phyloP scores from a whole-genome alignment of 495 filamentous ascomycete species.

The Penicillium lagena region DNA sequence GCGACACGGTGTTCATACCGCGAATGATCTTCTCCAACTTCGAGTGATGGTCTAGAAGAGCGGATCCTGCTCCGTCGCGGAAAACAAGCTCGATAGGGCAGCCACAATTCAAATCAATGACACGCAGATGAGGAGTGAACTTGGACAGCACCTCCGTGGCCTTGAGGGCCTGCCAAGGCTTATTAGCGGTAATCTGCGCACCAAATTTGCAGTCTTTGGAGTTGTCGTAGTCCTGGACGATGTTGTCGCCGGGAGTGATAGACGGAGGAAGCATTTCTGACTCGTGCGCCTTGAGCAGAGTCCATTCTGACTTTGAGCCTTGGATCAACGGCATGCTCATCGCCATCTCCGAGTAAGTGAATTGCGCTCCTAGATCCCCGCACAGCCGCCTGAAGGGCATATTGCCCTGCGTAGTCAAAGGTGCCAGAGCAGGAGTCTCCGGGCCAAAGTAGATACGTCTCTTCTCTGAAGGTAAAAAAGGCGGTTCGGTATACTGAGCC shows the following conservation, averaged over 20 bases:
- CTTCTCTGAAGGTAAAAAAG: conserved; percentile 87
- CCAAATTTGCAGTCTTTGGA: conserved; percentile 80
- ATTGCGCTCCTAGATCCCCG: conserved; percentile 76
- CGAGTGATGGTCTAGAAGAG: conserved; percentile 73
- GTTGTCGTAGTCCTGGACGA: conserved; percentile 72
- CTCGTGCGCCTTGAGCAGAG: conserved; percentile 82
- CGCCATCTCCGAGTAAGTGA: conserved; percentile 98
- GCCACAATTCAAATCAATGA: conserved; percentile 93
- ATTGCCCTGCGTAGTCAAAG: conserved; percentile 92
- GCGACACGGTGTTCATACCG: conserved; percentile 90
- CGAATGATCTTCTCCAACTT: conserved; percentile 88
- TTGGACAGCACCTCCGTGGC: conserved; percentile 72
- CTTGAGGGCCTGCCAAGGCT: conserved; percentile 81
- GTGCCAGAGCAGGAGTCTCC: conserved; percentile 87
- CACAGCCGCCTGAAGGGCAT: conserved; percentile 94
- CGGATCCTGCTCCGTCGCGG: conserved; percentile 83
- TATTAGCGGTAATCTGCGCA: conserved; percentile 84
- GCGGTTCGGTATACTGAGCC: conserved; percentile 75
- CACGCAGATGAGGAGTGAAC: conserved; percentile 71
- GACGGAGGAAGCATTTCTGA: conserved; percentile 65
- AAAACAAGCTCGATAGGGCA: conserved; percentile 94
- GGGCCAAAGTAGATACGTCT: conserved; percentile 84
- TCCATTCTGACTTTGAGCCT: conserved; percentile 88
- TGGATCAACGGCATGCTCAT: conserved; percentile 88
- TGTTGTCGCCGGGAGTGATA: conserved; percentile 32